Evolutionary conservation across 371 early-diverging fungal genomes (phyloP), one percentile per base, ranked within the genome.

Genomic region (Haplosporangium sp.): DNA sequence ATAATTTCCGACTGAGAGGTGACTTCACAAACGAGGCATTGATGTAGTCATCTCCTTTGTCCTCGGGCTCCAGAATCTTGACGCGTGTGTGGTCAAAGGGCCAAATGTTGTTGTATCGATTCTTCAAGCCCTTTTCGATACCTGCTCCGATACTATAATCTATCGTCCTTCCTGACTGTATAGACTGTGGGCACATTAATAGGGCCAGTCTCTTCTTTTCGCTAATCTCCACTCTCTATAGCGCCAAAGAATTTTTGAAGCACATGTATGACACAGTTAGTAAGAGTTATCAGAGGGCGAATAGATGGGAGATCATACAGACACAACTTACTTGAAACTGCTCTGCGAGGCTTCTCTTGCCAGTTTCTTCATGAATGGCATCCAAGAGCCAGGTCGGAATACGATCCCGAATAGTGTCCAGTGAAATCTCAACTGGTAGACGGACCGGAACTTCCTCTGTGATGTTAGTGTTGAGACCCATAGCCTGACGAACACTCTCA

Each of bases 81-180:
- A 86, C 83, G 62, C 91, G 79, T 55, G 88, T 86, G 66, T 86
- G 84, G 68, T 91, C 88, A 72, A 85, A 94, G 5, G 93, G 90
- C 86, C 94, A 87, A 38, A 94, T 90, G 70, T 95, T 93, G 57
- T 84, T 86, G 81, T 95, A 96, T 36, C 95, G 83, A 74, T 93
- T 92, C 71, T 87, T 80, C 21, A 86, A 81, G 11, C 90, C 91
- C 80, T 87, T 87, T 76, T 91, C 92, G 47, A 90, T 82, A 16
- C 87, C 89, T 13, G 88, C 87, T 36, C 90, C 85, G 52, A 91
- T 89, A 71, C 90, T 89, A 59, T 85, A 84, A 14, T 86, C 87
- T 60, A 75, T 81, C 16, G 84, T 83, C 41, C 58, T 55, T 23
- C 67, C 64, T 16, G 81, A 68, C 13, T 82, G 75, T 53, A 82